A percentile compares a stretch with the other conserved stretches of the same genome.
phyloP scores from a whole-genome alignment of 2,329 filamentous ascomycete genomes.

The Byssoonygena ceratinophila region DNA sequence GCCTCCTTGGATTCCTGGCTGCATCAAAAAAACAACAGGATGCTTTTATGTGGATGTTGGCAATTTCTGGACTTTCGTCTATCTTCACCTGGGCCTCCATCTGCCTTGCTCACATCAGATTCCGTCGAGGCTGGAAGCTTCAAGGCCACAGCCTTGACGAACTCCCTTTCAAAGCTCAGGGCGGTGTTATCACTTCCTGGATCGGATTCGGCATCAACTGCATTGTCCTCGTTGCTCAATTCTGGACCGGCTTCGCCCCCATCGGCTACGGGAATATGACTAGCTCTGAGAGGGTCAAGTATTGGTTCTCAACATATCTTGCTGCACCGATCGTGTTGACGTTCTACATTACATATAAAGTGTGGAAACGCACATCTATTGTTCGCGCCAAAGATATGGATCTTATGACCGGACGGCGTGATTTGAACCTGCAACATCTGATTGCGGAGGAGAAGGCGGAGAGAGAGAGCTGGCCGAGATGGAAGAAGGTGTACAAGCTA shows the following conservation, averaged over 20 bases:
- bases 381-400: conserved; percentile 51
- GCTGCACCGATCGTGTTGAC: conserved; percentile 23
- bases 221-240: conserved; percentile 43
- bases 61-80: conserved; percentile 60
- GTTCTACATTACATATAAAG: conserved; percentile 48
- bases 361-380: conserved; percentile 56
- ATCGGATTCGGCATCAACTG: conserved; percentile 48
- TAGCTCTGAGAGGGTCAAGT: conserved; percentile 14
- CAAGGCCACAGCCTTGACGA: conserved; percentile 62
- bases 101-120: conserved; percentile 84
- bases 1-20: conserved; percentile 67
- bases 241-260: conserved; percentile 20
- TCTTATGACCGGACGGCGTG: conserved; percentile 53
- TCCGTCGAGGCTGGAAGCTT: conserved; percentile 65
- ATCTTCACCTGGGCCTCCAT: conserved; percentile 75
- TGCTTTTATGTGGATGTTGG: conserved; percentile 70
- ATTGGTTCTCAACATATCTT: conserved; percentile 25
- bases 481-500: conserved; percentile 15
- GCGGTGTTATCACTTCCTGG: conserved; percentile 52
- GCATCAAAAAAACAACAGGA: conserved; percentile 49
- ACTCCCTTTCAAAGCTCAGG: conserved; percentile 55
- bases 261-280: conserved; percentile 15
- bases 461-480: conserved; percentile 11
- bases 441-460: conserved; percentile 32
- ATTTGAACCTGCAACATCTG: conserved; percentile 55